Conservation (phyloP, 1,284 basidiomycete genomes). For the Boletus mariae region DNA sequence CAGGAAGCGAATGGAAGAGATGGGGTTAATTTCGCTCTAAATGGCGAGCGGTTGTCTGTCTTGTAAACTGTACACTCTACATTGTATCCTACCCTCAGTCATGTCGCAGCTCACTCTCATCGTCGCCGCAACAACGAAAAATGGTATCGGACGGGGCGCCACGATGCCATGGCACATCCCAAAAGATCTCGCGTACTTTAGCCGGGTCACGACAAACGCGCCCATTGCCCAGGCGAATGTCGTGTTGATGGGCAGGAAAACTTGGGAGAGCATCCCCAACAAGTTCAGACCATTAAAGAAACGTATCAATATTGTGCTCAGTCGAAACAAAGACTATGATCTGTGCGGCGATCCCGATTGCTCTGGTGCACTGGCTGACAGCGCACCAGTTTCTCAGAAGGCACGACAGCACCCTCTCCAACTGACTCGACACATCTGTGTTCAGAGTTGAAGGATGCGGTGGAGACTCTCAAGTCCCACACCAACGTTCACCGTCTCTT, state of each 20-base stretch:
- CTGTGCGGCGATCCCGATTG: conserved; percentile 49
- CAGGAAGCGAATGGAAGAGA: conserved; percentile 78
- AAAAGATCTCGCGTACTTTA: conserved; percentile 93
- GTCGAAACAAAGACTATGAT: conserved; percentile 57
- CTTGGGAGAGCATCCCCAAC: conserved; percentile 96
- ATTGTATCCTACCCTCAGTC: not conserved
- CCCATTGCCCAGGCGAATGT: conserved; percentile 63
- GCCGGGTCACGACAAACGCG: conserved; percentile 66
- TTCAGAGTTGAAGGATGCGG: conserved; percentile 20
- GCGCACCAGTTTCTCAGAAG: conserved; percentile 14
- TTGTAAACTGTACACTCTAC: not conserved
- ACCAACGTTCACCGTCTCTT: conserved; percentile 55
- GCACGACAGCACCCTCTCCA: conserved; percentile 1
- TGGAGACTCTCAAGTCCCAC: conserved; percentile 15
- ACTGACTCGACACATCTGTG: conserved; percentile 13
- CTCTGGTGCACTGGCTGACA: conserved; percentile 6
- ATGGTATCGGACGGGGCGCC: conserved; percentile 82
- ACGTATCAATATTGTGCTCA: conserved; percentile 82
- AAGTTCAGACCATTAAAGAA: conserved; percentile 82
- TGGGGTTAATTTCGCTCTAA: conserved; percentile 48
- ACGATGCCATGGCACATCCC: conserved; percentile 89
- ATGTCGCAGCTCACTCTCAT: conserved; percentile 78
- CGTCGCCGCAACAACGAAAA: conserved; percentile 84
- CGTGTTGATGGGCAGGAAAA: conserved; percentile 95
- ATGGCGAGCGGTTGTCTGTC: not conserved